Evolutionary conservation across 148 eudicot species (phyloP).

Genomic region (Fallopia convolvulus): DNA sequence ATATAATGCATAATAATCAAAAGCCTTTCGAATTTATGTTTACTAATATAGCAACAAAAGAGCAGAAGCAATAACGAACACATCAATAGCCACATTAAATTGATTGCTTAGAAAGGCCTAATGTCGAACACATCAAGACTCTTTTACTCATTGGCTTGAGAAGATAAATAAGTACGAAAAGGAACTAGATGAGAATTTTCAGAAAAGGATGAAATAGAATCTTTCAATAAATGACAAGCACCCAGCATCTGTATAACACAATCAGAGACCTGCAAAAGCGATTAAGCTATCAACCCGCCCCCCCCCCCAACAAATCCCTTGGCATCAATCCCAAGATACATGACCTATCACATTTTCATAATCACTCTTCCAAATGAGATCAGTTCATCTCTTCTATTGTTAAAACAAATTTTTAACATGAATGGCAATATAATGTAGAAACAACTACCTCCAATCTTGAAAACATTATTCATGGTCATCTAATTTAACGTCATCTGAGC

Average conservation of each 20-base stretch:
- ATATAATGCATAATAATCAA: not conserved
- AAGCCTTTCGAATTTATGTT: not conserved
- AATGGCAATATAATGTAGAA: not conserved
- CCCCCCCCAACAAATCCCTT: too few species aligned
- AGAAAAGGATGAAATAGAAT: not conserved
- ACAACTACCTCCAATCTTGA: not conserved
- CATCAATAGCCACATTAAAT: not conserved
- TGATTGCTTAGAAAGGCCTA: not conserved
- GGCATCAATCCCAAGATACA: too few species aligned
- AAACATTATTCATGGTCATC: not conserved
- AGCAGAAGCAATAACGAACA: not conserved
- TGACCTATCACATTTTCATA: not conserved
- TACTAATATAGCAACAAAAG: not conserved
- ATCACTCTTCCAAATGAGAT: not conserved
- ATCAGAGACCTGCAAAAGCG: not conserved
- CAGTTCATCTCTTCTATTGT: not conserved
- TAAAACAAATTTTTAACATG: not conserved
- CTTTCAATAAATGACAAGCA: not conserved
- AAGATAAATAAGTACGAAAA: not conserved
- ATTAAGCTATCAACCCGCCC: not conserved
- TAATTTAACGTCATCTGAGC: not conserved
- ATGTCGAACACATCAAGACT: too few species aligned
- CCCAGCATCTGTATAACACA: not conserved
- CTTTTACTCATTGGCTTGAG: too few species aligned
- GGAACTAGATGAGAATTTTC: not conserved